phyloP scores from a whole-genome alignment of 73 alveolate species.

The Paramecium sonneborni region DNA sequence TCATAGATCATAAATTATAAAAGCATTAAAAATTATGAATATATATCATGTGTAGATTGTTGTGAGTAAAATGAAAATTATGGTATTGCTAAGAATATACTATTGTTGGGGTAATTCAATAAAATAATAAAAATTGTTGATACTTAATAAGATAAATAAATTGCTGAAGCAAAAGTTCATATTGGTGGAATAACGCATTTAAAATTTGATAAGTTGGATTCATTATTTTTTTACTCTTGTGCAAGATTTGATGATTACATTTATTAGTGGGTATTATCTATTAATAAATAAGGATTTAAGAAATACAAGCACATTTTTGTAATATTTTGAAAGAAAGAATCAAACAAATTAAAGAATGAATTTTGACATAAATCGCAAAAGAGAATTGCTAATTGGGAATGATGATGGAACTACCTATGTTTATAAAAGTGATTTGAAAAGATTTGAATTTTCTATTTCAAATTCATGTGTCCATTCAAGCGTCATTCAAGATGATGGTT shows the following conservation, averaged over 20 bases:
- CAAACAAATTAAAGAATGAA: not conserved
- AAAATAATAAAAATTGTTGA: constrained; percentile 19
- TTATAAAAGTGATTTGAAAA: not conserved
- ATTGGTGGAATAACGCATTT: constrained; percentile 3
- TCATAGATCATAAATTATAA: not conserved
- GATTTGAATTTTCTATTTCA: not conserved
- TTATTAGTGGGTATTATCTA: not conserved
- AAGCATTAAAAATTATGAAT: not conserved
- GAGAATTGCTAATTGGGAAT: not conserved
- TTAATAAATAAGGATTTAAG: not conserved
- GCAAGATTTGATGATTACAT: not conserved
- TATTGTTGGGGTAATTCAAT: not conserved
- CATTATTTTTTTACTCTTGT: not conserved
- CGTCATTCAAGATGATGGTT: not conserved
- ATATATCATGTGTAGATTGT: not conserved
- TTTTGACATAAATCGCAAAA: not conserved
- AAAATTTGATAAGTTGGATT: not conserved
- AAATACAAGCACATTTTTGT: not conserved
- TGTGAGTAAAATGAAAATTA: not conserved
- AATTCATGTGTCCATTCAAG: not conserved
- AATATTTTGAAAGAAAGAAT: not conserved
- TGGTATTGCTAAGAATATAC: not conserved
- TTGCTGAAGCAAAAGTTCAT: not conserved
- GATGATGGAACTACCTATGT: not conserved
- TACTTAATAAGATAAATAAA: not conserved